phyloP scores from a whole-genome alignment of 75 land plant genomes.

The Isoetes taiwanensis region DNA sequence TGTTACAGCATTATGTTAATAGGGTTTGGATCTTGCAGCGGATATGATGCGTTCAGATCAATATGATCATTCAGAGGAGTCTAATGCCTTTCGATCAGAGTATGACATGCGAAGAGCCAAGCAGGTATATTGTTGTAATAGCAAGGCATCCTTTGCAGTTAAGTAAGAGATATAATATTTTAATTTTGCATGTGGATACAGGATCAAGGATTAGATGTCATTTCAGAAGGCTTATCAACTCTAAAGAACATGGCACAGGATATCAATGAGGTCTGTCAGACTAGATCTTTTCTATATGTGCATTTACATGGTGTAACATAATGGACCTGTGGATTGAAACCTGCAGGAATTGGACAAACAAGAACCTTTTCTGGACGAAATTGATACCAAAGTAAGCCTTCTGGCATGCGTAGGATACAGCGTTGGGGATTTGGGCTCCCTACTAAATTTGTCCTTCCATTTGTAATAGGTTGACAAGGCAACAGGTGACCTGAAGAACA shows the following conservation, averaged over 20 bases:
- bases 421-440: not conserved
- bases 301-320: not conserved
- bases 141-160: not conserved
- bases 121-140: constrained; percentile 39
- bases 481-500: constrained; percentile 67
- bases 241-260: constrained; percentile 73
- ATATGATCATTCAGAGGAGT: constrained; percentile 53
- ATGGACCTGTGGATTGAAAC: not conserved
- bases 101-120: constrained; percentile 64
- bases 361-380: constrained; percentile 85
- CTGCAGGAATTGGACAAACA: constrained; percentile 83
- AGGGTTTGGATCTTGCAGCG: constrained; percentile 17
- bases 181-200: constrained; percentile 5
- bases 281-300: not conserved
- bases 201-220: constrained; percentile 72
- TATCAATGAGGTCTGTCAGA: constrained; percentile 52
- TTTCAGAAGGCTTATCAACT: constrained; percentile 59
- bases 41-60: constrained; percentile 38
- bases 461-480: constrained; percentile 63
- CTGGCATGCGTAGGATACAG: not conserved
- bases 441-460: not conserved
- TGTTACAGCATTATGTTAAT: not conserved
- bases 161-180: constrained; percentile 1
- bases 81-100: constrained; percentile 56
- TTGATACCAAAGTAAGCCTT: constrained; percentile 57